Percentiles rank a stretch among this genome's conserved stretches.
These are phyloP conservation scores for Leccinum aurantiacum DNA, from an alignment of 768 basidiomycete genomes.

Conservation along the genomic window DNA sequence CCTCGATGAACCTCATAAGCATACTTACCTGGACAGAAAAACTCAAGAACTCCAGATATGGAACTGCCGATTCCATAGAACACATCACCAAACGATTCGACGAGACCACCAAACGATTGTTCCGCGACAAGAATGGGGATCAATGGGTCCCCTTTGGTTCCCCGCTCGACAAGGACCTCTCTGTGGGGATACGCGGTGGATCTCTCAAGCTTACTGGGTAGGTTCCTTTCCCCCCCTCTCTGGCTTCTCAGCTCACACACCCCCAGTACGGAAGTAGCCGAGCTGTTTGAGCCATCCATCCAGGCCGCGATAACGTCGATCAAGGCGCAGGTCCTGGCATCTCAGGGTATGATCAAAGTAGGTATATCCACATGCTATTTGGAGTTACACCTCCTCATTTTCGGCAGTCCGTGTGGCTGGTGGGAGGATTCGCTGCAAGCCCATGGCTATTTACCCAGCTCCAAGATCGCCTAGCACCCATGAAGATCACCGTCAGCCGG, in stretches of 20 bases:
- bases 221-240: conserved; percentile 26
- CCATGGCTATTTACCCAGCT: conserved; percentile 78
- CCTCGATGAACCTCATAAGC: background rate
- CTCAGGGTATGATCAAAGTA: conserved; percentile 66
- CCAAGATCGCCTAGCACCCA: conserved; percentile 60
- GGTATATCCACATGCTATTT: background rate
- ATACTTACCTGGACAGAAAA: conserved; percentile 56
- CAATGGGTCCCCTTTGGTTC: too few species aligned
- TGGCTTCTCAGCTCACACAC: conserved; percentile 3
- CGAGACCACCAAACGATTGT: conserved; percentile 53
- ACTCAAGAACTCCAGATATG: conserved; percentile 47
- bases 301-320: conserved; percentile 71
- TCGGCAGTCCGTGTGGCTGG: conserved; percentile 72
- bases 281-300: conserved; percentile 77
- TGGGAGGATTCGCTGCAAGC: conserved; percentile 82
- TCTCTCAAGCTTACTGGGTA: conserved; percentile 73
- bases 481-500: conserved; percentile 62
- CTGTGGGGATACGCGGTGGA: conserved; percentile 70
- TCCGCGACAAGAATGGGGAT: too few species aligned
- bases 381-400: conserved; percentile 12
- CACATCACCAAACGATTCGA: conserved; percentile 81
- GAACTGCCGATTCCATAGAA: conserved; percentile 62
- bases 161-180: conserved; percentile 69
- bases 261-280: conserved; percentile 52
- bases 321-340: conserved; percentile 67